These are phyloP conservation scores for Penicillium sp. DNA, from an alignment of 2,329 filamentous ascomycete species.

Conservation along the genomic window DNA sequence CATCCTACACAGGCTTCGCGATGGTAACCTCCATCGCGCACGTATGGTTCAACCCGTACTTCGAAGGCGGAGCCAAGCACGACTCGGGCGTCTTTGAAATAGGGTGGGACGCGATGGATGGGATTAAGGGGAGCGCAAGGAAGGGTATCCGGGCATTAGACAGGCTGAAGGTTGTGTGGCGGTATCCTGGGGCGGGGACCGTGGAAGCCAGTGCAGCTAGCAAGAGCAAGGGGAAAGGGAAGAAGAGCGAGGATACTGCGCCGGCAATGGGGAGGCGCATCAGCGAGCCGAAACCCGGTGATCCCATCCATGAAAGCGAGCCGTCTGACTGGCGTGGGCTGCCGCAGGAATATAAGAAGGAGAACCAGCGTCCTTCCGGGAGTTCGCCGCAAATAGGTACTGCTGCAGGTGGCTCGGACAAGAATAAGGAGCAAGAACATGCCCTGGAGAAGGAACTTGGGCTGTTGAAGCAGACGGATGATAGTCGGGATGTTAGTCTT, in stretches of 20 bases:
- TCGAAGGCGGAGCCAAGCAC: slow-evolving; percentile 74
- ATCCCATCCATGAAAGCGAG: slow-evolving; percentile 66
- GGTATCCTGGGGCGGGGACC: slow-evolving; percentile 38
- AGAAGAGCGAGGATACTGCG: slow-evolving; percentile 23
- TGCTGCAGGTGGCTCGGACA: not conserved
- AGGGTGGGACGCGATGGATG: slow-evolving; percentile 80
- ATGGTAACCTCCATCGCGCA: slow-evolving; percentile 93
- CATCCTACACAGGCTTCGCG: slow-evolving; percentile 71
- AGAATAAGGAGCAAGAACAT: slow-evolving; percentile 9
- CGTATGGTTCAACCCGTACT: slow-evolving; percentile 95
- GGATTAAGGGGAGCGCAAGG: slow-evolving; percentile 81
- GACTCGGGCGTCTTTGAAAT: slow-evolving; percentile 69
- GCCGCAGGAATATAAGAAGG: slow-evolving; percentile 30
- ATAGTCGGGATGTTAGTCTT: slow-evolving; percentile 65
- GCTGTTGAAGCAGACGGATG: slow-evolving; percentile 61
- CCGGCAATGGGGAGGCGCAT: slow-evolving; percentile 47
- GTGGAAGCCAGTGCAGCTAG: not conserved
- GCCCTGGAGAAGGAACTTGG: slow-evolving; percentile 61
- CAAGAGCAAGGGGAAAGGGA: slow-evolving; percentile 6
- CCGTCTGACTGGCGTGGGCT: slow-evolving; percentile 72
- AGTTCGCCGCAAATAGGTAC: not conserved
- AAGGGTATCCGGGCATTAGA: slow-evolving; percentile 84
- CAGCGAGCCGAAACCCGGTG: slow-evolving; percentile 62
- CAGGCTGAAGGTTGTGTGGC: slow-evolving; percentile 81
- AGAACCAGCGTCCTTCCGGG: slow-evolving; percentile 6